Evolutionary conservation across 768 basidiomycete species (phyloP), one percentile per base, ranked within the genome.

Genomic region (Boletus reticulatus): DNA sequence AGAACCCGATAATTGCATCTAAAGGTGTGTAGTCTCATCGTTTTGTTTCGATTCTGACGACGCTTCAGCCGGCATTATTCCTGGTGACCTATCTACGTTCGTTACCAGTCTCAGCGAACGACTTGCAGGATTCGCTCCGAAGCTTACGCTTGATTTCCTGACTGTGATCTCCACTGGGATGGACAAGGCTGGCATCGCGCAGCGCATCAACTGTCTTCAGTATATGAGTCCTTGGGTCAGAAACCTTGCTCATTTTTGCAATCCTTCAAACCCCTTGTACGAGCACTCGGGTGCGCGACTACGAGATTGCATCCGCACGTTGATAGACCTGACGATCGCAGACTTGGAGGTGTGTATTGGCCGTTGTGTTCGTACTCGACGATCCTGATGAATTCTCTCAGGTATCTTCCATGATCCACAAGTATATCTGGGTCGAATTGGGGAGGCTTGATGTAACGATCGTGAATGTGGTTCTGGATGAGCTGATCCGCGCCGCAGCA

Each of bases 201-300:
- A 88, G 46, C 84, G 86, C 38, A 83, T 90, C 39, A 82, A 80
- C 56, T 92, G 87, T 63, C 68, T 95, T 20, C 84, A 88, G 56
- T 94, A 93, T 65, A 79, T 96, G 78, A 84, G 81, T 39, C 93
- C 94, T 4, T 97, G 94, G 94, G 81, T 96, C 41, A 85, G 81
- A 67, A 94, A 95, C 63, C 76, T 97, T 2, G 76, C 81, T 3
- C 70, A 76, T 14, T 94, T 90, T 59, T 80, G 82, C 27, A 87
- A 87, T 61, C 85, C 92, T 1, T 81, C 84, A 3, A 80, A 80
- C 59, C 64, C 79, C n/a, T 73, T 88, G 32, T 89, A 82, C 55
- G 88, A 90, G 51, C 81, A 84, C 29, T 86, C 88, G 1, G 87
- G 85, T 10, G 84, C 88, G 12, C 80, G 86, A 59, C 74, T 95